These are phyloP conservation scores for Coemansia sp. DNA, from an alignment of 192 early-diverging fungal species.

Conservation along the genomic window DNA sequence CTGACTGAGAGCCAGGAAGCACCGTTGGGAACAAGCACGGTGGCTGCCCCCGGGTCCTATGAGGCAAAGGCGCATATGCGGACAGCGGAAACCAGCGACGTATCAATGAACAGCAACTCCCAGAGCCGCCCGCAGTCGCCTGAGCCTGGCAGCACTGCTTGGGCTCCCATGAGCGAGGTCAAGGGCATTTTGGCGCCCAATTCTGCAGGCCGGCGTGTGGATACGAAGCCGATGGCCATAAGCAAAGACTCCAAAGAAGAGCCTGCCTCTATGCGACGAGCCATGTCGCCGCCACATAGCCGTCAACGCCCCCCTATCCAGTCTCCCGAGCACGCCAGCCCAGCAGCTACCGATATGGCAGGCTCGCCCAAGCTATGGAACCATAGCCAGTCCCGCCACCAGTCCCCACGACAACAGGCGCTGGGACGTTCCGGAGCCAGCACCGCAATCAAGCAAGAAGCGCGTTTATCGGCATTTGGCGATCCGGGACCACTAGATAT, in stretches of 20 bases:
- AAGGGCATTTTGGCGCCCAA: neutral
- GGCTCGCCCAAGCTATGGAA: constrained; percentile 13
- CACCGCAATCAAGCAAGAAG: constrained; percentile 6
- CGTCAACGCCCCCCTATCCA: constrained; percentile 8
- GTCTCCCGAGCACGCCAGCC: constrained; percentile 10
- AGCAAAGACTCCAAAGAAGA: neutral
- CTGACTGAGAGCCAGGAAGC: constrained; percentile 5
- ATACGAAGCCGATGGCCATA: neutral
- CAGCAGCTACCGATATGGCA: constrained; percentile 4
- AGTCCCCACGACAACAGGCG: constrained; percentile 10
- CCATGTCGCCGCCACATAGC: constrained; percentile 21
- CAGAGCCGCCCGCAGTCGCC: constrained; percentile 38
- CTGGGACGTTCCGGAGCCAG: neutral
- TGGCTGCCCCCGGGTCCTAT: too few relatives aligned
- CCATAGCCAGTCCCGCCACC: neutral
- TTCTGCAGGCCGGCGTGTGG: constrained; percentile 1
- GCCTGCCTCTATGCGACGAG: constrained; percentile 7
- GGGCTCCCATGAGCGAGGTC: too few relatives aligned
- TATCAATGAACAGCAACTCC: constrained; percentile 45
- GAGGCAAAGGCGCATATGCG: constrained; percentile 2
- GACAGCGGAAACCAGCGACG: constrained; percentile 32
- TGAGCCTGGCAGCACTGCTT: neutral
- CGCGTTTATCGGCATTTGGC: constrained; percentile 13
- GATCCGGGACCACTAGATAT: constrained; percentile 37
- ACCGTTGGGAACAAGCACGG: too few relatives aligned